Evolutionary conservation across 1,139 yeast species (phyloP).

Genomic region (Yamadazyma atmosphaerica): DNA sequence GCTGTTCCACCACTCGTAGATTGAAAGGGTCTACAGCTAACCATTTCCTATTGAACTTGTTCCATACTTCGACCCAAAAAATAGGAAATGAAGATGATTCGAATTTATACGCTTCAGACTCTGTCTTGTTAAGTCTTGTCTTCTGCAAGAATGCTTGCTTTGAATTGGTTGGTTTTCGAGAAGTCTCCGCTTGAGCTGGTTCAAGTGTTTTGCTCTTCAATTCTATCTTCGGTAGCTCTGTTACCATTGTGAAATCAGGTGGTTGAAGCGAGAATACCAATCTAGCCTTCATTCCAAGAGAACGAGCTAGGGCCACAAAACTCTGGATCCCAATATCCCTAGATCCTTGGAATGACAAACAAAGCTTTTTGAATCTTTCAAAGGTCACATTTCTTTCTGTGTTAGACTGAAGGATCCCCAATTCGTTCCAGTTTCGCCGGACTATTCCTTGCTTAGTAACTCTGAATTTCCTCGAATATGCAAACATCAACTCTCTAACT

Average conservation of each 20-base stretch:
- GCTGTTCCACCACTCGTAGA: conserved; percentile 58
- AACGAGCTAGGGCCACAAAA: conserved; percentile 71
- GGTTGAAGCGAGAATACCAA: conserved; percentile 84
- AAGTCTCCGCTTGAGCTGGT: too few relatives aligned
- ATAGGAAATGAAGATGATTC: conserved; percentile 57
- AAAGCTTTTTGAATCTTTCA: conserved; percentile 39
- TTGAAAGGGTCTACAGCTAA: conserved; percentile 82
- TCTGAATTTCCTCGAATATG: conserved; percentile 62
- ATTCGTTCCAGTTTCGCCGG: conserved; percentile 65
- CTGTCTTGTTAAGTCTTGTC: conserved; percentile 9
- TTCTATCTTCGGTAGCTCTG: conserved; percentile 19
- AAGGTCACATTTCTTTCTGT: conserved; percentile 23
- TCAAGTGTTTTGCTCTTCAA: too few relatives aligned
- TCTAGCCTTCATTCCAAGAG: conserved; percentile 71
- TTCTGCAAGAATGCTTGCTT: conserved; percentile 26
- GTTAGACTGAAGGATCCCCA: conserved; percentile 22
- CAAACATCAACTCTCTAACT: conserved; percentile 58
- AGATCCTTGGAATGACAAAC: conserved; percentile 59
- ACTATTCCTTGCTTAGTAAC: conserved; percentile 45
- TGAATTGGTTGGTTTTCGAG: conserved; percentile 7
- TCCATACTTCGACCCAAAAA: conserved; percentile 96
- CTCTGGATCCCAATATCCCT: conserved; percentile 87
- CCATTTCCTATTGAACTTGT: conserved; percentile 69
- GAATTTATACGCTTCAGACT: conserved; percentile 9
- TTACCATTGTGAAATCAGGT: conserved; percentile 66